Percentiles rank a stretch among this genome's conserved stretches.
Conservation (phyloP, 345 rosid genomes). For the Alliaria petiolata region DNA sequence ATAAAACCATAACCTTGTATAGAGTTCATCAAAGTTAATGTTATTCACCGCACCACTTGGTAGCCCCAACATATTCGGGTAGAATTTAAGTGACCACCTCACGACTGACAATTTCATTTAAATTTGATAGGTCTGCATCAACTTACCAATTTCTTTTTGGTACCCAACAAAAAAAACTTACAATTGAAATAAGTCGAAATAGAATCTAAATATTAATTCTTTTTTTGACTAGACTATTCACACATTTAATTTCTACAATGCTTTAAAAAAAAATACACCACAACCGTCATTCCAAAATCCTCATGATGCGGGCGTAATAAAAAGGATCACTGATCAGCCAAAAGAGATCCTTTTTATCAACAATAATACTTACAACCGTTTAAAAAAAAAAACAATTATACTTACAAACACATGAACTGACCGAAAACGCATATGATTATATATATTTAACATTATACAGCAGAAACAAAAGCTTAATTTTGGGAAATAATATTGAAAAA, state of each 20-base stretch:
- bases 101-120: constrained; percentile 27
- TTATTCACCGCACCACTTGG: constrained; percentile 6
- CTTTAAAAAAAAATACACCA: not conserved
- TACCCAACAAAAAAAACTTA: not conserved
- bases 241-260: not conserved
- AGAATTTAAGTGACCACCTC: constrained; percentile 22
- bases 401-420: not conserved
- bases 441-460: constrained; percentile 6
- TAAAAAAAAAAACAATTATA: not conserved
- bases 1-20: too few relatives aligned
- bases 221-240: not conserved
- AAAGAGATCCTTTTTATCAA: too few relatives aligned
- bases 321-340: not conserved
- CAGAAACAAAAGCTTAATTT: not conserved
- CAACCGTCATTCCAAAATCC: not conserved
- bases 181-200: not conserved
- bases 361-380: too few relatives aligned
- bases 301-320: not conserved
- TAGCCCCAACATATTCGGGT: constrained; percentile 32
- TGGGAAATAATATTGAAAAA: not conserved
- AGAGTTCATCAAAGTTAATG: constrained; percentile 1
- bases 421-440: constrained; percentile 5
- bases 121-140: not conserved
- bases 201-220: constrained; percentile 3
- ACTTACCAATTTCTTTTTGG: not conserved